These are phyloP conservation scores for Diaporthe batatas DNA, from an alignment of 2,329 filamentous ascomycete species.

Conservation along the genomic window DNA sequence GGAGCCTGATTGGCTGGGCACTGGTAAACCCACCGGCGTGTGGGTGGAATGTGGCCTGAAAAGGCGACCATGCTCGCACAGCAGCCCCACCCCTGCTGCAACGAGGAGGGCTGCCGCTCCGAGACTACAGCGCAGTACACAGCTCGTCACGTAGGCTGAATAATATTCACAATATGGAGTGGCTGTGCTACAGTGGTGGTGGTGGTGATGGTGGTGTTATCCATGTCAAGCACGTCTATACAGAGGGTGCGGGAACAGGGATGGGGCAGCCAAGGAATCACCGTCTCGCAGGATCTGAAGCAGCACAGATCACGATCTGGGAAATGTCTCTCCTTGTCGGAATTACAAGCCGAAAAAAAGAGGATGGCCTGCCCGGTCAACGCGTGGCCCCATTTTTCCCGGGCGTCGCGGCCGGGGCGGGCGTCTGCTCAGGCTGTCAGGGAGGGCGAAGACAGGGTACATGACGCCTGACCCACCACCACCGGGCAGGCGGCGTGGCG, in stretches of 20 bases:
- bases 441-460: no score
- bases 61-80: slow-evolving; percentile 28
- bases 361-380: background rate
- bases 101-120: background rate
- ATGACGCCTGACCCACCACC: background rate
- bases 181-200: background rate
- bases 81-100: background rate
- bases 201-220: background rate
- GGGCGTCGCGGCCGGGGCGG: background rate
- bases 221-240: background rate
- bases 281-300: slow-evolving; percentile 19
- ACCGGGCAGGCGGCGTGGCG: background rate
- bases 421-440: no score
- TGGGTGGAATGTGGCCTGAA: slow-evolving; percentile 25
- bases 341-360: slow-evolving; percentile 14
- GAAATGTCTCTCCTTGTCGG: slow-evolving; percentile 19
- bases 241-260: background rate
- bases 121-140: background rate
- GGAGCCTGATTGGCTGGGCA: slow-evolving; percentile 28
- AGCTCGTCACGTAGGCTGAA: background rate
- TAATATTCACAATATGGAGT: background rate
- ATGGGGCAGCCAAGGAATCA: background rate
- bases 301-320: slow-evolving; percentile 25
- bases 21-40: background rate
- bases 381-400: background rate